Percentiles rank a stretch among this genome's conserved stretches.
Conservation (phyloP, 2,329 filamentous ascomycete genomes). For the Xylariaceae sp. region DNA sequence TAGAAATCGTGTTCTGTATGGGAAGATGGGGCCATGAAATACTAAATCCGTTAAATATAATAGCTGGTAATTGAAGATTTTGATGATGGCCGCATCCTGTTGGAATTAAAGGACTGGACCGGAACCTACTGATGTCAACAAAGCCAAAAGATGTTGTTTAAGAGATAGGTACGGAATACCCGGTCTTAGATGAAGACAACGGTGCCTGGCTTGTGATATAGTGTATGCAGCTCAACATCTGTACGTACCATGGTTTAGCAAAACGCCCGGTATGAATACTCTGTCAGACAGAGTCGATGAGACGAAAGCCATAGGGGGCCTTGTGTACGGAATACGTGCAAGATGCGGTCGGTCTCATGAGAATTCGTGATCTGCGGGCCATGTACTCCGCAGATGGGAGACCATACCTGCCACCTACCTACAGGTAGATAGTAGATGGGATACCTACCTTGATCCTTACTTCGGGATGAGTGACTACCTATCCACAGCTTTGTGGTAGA, state of each 20-base stretch:
- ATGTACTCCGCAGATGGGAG: too few species aligned
- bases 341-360: too few species aligned
- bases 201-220: neutral
- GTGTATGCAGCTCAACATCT: neutral
- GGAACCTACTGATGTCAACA: neutral
- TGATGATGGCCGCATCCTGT: neutral
- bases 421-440: too few species aligned
- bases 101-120: neutral
- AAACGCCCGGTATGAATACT: neutral
- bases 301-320: neutral
- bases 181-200: neutral
- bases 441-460: too few species aligned
- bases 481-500: too few species aligned
- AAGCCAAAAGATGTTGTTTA: neutral
- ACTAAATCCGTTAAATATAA: neutral
- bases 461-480: too few species aligned
- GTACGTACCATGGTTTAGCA: neutral
- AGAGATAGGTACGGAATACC: neutral
- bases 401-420: too few species aligned
- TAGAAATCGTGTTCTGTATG: too few species aligned
- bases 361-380: too few species aligned
- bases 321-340: too few species aligned
- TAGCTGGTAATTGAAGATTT: neutral
- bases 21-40: too few species aligned
- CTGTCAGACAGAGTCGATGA: neutral